Base-by-base conservation (phyloP, 345 rosid species). In the Dipteronia dyeriana region DNA sequence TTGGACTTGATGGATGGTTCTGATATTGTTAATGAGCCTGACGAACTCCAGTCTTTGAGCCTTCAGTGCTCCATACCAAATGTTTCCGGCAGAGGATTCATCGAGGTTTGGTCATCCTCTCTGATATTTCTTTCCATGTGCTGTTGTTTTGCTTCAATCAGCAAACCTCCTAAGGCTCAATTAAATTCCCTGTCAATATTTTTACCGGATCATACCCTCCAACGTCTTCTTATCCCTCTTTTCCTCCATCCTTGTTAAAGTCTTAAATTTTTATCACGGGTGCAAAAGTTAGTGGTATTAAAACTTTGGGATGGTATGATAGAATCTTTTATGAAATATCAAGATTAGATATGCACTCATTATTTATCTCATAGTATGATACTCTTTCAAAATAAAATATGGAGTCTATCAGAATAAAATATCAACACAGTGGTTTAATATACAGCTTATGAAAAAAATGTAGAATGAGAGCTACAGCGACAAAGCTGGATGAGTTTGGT, bases 81-180 rank as follows among this genome's bases (percentile, higher is more conserved):
- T 68, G 79, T 85, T 64, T 76, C 76, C 64, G 96, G 96, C 31
- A 85, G 93, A 84, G 96, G 96, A 73, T 90, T 90, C 70, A 85
- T 91, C 69, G 96, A 91, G 96, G 96, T 91, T 67, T 63, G 68
- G 29, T 69, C 70, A 66, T 66, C 16, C 66, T 45, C 10, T 56
- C 26, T 76, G 5, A 31, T 74, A 67, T 56, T 73, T 75, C 49
- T 76, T 23, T 59, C 41, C 25, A 16, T 67, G 29, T 72, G 25
- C 23, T 74, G 9, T n/a, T 51, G 6, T 49, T 16, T 12, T 65
- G 51, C 17, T 29, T 66, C 53, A 5, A 23, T 17, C 29, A 49
- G 38, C 49, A 51, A 65, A 49, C 71, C 19, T 62, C 13, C 54
- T 39, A 3, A 41, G 31, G 66, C 76, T 59, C 63, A 17, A 38